These are phyloP conservation scores for Cordia subcordata DNA, from an alignment of 257 asterid genomes.

Conservation along the genomic window DNA sequence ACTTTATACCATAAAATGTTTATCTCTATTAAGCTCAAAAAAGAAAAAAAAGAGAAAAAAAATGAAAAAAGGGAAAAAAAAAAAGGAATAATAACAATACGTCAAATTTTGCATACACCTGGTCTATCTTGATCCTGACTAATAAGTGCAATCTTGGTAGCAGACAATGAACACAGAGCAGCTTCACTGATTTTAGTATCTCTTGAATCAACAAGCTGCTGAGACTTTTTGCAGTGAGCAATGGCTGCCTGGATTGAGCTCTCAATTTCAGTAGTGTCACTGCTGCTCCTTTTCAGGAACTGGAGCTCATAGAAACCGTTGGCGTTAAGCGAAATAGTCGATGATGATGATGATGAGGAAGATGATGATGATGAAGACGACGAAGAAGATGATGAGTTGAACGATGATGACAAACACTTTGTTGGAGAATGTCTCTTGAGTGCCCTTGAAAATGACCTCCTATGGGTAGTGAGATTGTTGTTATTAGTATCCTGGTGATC, in stretches of 20 bases:
- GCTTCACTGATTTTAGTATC: conserved; percentile 19
- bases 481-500: conserved; percentile 13
- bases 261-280: conserved; percentile 57
- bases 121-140: conserved; percentile 21
- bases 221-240: conserved; percentile 83
- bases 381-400: conserved; percentile 15
- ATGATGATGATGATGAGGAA: conserved; percentile 59
- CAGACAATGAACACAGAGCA: conserved; percentile 19
- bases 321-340: conserved; percentile 34
- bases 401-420: conserved; percentile 44
- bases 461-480: conserved; percentile 24
- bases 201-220: conserved; percentile 27
- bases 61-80: too few species aligned
- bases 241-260: conserved; percentile 76
- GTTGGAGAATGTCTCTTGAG: conserved; percentile 57
- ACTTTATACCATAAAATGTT: not conserved
- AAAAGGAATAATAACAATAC: too few species aligned
- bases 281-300: conserved; percentile 54
- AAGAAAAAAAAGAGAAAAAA: too few species aligned
- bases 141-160: too few species aligned
- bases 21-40: not conserved
- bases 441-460: conserved; percentile 77
- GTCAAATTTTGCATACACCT: conserved; percentile 26
- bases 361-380: conserved; percentile 47
- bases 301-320: conserved; percentile 36